A percentile compares a stretch with the other conserved stretches of the same genome.
Conservation (phyloP, 257 asterid genomes). For the Capsicum chinense region DNA sequence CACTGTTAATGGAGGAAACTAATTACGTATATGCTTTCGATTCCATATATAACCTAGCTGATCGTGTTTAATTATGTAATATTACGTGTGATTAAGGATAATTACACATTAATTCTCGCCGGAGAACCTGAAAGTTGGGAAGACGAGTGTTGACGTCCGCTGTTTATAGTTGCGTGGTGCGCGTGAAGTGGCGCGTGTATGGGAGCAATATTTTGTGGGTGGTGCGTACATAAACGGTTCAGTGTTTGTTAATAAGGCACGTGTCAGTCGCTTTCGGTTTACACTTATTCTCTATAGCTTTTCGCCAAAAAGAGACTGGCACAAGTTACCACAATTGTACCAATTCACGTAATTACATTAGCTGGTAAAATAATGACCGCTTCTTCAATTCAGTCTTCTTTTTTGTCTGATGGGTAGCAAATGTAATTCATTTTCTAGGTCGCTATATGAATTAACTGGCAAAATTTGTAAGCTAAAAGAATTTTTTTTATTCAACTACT, state of each 20-base stretch:
- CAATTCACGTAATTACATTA: background rate
- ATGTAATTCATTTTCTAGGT: background rate
- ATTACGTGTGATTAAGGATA: background rate
- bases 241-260: background rate
- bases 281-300: background rate
- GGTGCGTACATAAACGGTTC: background rate
- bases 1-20: background rate
- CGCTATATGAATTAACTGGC: background rate
- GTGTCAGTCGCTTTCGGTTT: background rate
- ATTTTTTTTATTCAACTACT: background rate
- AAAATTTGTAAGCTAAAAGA: background rate
- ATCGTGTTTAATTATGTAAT: background rate
- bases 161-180: too few species aligned
- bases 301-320: background rate
- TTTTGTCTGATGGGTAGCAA: background rate
- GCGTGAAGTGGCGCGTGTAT: slow-evolving; percentile 9
- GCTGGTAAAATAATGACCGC: background rate
- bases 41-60: background rate
- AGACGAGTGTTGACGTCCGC: background rate
- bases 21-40: background rate
- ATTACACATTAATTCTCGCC: background rate
- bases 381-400: background rate
- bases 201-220: too few species aligned
- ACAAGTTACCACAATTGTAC: background rate
- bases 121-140: background rate